Base-by-base conservation (phyloP, 2,329 filamentous ascomycete species). In the Bimuria novae-zelandiae region DNA sequence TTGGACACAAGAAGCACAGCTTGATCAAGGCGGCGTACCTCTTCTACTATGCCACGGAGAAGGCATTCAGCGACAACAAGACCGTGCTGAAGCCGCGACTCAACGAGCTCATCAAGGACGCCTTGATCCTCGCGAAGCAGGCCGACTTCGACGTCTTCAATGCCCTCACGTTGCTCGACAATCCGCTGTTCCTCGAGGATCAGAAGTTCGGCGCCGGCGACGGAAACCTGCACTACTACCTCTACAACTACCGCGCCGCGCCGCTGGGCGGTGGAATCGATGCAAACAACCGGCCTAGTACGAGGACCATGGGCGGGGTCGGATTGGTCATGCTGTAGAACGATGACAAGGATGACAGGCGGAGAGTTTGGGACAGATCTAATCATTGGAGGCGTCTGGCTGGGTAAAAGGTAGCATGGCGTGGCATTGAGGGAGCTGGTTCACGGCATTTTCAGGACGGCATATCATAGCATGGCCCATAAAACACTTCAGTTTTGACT, bases 201-300 rank as follows among this genome's bases (percentile, higher is more conserved):
- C 90, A 97, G 70, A 96, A 96, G 75, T 99, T 97, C 67, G 94
- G 93, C 39, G 87, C 89, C 4, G 94, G 94, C 27, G 94, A 99
- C 72, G 94, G 94, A 41, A 91, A 94, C 73, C 80, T 99, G 64
- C 92, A 99, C 75, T 99, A 92, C 77, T 99, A 99, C 75, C 80
- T 99, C 27, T 99, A 95, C 82, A 99, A 99, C 77, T 99, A 97
- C 80, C 86, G 91, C 52, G 90, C 91, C 11, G 87, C 89, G 55
- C 86, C 87, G n/a, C 89, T 99, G 66, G 79, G 85, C 0, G 92
- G 94, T 43, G 94, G 94, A 19, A 86, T 97, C 37, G 87, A 97
- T 72, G 82, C 83, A 66, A 85, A 83, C 68, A 96, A 95, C 71
- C 78, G 85, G 64, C 80, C 93, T 33, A 92, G 96, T 70, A 84